Conservation (phyloP, 306 rosid species). For the Biancaea sappan region DNA sequence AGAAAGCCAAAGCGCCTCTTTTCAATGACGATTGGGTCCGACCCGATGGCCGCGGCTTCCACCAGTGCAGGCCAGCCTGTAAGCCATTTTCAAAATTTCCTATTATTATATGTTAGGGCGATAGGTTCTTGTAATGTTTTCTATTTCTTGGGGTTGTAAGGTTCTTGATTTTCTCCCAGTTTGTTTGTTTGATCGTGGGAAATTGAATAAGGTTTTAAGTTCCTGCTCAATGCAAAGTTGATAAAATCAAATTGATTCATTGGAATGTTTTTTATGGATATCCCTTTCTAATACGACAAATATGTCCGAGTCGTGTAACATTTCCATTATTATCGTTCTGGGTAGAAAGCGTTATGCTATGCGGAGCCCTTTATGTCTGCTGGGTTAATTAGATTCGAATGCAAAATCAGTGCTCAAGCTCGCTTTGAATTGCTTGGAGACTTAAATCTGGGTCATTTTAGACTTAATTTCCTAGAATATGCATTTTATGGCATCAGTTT, state of each 20-base stretch:
- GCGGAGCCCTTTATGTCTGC: neutral
- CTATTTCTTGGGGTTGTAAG: neutral
- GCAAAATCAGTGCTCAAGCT: neutral
- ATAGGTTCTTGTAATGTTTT: neutral
- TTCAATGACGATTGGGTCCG: constrained; percentile 71
- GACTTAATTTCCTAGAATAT: neutral
- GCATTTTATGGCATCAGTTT: neutral
- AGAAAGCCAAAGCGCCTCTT: constrained; percentile 43
- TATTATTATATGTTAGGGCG: neutral
- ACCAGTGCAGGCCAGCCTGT: constrained; percentile 95
- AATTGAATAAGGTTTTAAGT: neutral
- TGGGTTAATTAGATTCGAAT: neutral
- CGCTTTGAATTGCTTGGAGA: constrained; percentile 4
- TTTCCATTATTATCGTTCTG: neutral
- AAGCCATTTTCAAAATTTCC: neutral
- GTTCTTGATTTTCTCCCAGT: neutral
- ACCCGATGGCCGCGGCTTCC: constrained; percentile 82
- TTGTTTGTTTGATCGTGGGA: neutral
- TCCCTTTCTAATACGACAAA: neutral
- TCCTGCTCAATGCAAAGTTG: neutral
- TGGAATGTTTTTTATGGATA: neutral
- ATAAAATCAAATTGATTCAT: constrained; percentile 4
- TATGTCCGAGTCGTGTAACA: neutral
- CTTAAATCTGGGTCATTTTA: neutral
- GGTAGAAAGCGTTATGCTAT: constrained; percentile 20